These are phyloP conservation scores for Creolimax fragrantissima DNA, from an alignment of 78 protist species.

Conservation along the genomic window DNA sequence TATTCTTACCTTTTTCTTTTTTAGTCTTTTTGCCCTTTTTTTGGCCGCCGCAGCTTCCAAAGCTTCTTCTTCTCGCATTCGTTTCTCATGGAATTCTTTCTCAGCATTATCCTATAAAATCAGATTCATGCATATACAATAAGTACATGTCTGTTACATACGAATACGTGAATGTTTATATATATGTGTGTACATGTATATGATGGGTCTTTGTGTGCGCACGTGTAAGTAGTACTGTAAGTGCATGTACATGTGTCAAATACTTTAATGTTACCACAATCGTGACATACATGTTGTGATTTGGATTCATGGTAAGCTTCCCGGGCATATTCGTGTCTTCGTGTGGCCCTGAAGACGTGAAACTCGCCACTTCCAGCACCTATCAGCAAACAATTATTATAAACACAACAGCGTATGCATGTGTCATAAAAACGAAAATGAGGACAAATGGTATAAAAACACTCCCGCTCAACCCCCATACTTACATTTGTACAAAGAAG, in stretches of 20 bases:
- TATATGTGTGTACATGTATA: neutral
- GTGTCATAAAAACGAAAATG: neutral
- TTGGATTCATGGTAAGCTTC: neutral
- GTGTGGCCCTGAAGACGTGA: slow-evolving; percentile 23
- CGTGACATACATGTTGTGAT: neutral
- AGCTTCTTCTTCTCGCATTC: neutral
- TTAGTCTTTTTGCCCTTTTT: neutral
- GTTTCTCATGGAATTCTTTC: neutral
- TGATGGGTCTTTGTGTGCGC: neutral
- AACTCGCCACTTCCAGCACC: slow-evolving; percentile 36
- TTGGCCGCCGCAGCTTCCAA: neutral
- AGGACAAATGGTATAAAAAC: neutral
- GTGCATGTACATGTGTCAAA: neutral
- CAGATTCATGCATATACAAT: neutral
- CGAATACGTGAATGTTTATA: neutral
- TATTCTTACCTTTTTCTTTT: neutral
- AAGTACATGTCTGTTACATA: neutral
- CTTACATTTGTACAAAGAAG: neutral
- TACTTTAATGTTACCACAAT: neutral
- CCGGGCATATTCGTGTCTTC: neutral
- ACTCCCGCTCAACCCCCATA: neutral
- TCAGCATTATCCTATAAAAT: neutral
- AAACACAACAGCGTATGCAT: neutral
- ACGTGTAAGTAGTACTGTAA: neutral
- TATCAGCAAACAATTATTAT: neutral